A percentile compares a stretch with the other conserved stretches of the same genome.
Conservation (phyloP, 306 rosid genomes). For the Acmispon strigosus region DNA sequence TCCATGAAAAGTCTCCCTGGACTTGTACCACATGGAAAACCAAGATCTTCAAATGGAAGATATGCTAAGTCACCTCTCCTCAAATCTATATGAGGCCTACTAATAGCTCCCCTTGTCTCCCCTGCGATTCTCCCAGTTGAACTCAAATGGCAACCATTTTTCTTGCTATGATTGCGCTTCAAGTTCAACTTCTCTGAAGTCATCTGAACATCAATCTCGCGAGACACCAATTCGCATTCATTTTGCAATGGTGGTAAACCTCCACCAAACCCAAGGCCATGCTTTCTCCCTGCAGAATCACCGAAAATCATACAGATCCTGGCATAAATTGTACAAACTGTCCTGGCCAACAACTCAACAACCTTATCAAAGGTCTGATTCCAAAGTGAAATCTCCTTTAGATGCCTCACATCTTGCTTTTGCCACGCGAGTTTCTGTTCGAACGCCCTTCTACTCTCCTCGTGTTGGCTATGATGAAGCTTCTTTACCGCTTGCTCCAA, state of each 20-base stretch:
- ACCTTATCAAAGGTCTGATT: conserved; percentile 84
- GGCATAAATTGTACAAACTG: conserved; percentile 82
- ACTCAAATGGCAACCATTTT: conserved; percentile 29
- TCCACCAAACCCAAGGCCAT: conserved; percentile 26
- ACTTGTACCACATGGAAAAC: conserved; percentile 75
- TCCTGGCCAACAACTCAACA: conserved; percentile 87
- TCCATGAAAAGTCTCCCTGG: conserved; percentile 94
- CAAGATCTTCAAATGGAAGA: conserved; percentile 62
- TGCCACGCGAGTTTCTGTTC: conserved; percentile 89
- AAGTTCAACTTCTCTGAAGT: conserved; percentile 33
- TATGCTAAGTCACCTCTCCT: conserved; percentile 51
- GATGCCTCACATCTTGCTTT: conserved; percentile 81
- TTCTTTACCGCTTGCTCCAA: conserved; percentile 77
- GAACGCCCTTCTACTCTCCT: conserved; percentile 63
- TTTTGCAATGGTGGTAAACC: conserved; percentile 34
- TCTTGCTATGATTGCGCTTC: conserved; percentile 38
- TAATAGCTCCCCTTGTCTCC: conserved; percentile 34
- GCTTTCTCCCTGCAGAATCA: conserved; percentile 37
- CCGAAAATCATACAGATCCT: conserved; percentile 57
- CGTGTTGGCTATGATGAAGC: conserved; percentile 75
- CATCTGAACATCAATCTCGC: conserved; percentile 27
- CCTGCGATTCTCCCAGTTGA: conserved; percentile 22
- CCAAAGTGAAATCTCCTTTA: conserved; percentile 83
- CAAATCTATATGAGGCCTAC: conserved; percentile 37
- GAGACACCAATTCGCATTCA: conserved; percentile 26